Conservation (phyloP, 441 rosid genomes). For the Raphanus hybrid region DNA sequence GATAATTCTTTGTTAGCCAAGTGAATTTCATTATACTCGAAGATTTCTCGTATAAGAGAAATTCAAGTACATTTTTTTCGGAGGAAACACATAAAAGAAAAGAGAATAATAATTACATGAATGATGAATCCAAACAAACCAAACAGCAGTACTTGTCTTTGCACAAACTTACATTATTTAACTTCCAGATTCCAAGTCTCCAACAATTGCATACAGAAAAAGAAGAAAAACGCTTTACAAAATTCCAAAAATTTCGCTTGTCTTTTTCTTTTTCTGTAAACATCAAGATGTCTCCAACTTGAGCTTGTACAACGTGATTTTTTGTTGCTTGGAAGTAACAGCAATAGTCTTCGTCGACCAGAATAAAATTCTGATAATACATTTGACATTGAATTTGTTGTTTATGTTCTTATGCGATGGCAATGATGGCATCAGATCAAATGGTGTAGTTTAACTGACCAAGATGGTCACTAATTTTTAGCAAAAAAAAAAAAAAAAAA, state of each 20-base stretch:
- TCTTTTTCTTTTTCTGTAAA: not conserved
- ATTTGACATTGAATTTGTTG: not conserved
- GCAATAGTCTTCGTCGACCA: not conserved
- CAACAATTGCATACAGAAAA: not conserved
- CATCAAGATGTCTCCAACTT: not conserved
- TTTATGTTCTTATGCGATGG: not conserved
- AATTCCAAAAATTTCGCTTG: not conserved
- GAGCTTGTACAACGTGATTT: not conserved
- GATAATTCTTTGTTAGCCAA: not conserved
- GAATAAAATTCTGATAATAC: not conserved
- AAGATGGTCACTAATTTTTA: conserved; percentile 9
- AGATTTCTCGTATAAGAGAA: not conserved
- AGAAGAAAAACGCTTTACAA: not conserved
- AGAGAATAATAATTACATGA: not conserved
- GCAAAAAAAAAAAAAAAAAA: too few species aligned
- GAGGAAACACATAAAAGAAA: not conserved
- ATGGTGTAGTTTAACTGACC: not conserved
- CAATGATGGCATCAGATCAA: not conserved
- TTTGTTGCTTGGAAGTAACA: not conserved
- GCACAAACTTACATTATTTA: not conserved
- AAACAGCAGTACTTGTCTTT: not conserved
- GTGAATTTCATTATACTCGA: not conserved
- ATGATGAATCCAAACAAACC: not conserved
- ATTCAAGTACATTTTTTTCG: not conserved
- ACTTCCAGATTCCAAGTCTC: not conserved